These are phyloP conservation scores for Cladophialophora exuberans DNA, from an alignment of 2,329 filamentous ascomycete genomes.

Conservation along the genomic window DNA sequence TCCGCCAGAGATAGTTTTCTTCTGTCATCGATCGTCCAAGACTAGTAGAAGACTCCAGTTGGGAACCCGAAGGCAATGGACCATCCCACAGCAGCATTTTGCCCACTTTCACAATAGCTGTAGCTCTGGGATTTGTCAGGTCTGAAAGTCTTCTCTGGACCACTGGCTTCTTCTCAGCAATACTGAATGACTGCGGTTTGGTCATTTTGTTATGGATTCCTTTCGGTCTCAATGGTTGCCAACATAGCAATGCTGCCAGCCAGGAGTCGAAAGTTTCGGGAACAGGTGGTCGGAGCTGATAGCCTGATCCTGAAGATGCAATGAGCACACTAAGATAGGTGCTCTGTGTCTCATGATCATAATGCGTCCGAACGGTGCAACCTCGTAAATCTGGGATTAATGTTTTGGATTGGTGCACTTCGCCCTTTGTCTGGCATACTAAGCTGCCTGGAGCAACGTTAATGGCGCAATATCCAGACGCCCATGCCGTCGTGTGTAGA, in stretches of 20 bases:
- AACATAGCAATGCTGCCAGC: slow-evolving; percentile 55
- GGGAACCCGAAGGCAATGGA: slow-evolving; percentile 39
- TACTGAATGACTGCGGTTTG: slow-evolving; percentile 51
- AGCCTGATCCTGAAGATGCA: slow-evolving; percentile 50
- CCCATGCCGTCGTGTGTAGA: slow-evolving; percentile 48
- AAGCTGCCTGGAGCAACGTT: slow-evolving; percentile 55
- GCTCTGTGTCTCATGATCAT: slow-evolving; percentile 49
- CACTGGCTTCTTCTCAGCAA: slow-evolving; percentile 46
- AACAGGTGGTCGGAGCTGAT: slow-evolving; percentile 53
- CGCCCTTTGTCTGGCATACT: slow-evolving; percentile 55
- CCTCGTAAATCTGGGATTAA: slow-evolving; percentile 54
- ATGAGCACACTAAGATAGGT: slow-evolving; percentile 54
- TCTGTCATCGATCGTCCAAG: slow-evolving; percentile 53
- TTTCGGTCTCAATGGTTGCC: slow-evolving; percentile 55
- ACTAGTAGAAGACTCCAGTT: slow-evolving; percentile 19
- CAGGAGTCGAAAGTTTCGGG: slow-evolving; percentile 56
- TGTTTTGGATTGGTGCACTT: slow-evolving; percentile 51
- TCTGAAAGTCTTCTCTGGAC: slow-evolving; percentile 52
- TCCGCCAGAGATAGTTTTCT: slow-evolving; percentile 67
- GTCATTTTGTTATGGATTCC: slow-evolving; percentile 55
- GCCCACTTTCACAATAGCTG: slow-evolving; percentile 91
- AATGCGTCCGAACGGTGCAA: slow-evolving; percentile 53
- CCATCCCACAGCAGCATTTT: slow-evolving; percentile 92
- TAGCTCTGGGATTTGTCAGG: slow-evolving; percentile 64
- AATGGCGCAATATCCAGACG: slow-evolving; percentile 55